These are phyloP conservation scores for Lactifluus piperatus DNA, from an alignment of 768 basidiomycete species.

Conservation along the genomic window DNA sequence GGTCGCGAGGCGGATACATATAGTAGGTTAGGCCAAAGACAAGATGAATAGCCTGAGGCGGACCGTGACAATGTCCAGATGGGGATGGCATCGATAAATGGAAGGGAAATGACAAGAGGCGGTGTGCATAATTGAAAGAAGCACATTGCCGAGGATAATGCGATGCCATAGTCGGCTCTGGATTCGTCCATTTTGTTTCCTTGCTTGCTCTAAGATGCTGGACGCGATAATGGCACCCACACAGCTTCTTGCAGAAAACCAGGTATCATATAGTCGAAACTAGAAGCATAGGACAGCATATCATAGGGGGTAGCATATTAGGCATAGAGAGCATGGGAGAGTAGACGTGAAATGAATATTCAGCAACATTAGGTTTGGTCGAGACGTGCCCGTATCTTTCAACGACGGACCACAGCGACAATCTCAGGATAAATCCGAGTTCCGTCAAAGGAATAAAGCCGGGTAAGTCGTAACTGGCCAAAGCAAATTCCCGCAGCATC, in stretches of 20 bases:
- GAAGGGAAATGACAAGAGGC: too few relatives aligned
- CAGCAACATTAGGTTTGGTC: neutral
- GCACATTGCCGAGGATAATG: neutral
- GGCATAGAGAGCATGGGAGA: neutral
- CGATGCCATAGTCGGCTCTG: too few relatives aligned
- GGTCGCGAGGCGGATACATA: too few relatives aligned
- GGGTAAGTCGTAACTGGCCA: slow-evolving; percentile 12
- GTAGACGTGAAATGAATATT: neutral
- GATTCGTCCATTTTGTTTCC: too few relatives aligned
- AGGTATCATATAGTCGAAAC: neutral
- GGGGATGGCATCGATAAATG: too few relatives aligned
- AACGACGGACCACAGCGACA: slow-evolving; percentile 7
- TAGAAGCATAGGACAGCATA: neutral
- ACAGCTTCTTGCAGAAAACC: neutral
- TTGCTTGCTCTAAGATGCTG: too few relatives aligned
- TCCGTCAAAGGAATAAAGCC: slow-evolving; percentile 11
- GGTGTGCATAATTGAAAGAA: neutral
- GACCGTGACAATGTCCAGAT: too few relatives aligned
- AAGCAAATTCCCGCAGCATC: slow-evolving; percentile 2
- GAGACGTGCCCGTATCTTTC: neutral
- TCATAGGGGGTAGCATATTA: neutral
- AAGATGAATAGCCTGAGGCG: too few relatives aligned
- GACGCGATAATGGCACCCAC: too few relatives aligned
- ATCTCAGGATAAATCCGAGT: slow-evolving; percentile 11
- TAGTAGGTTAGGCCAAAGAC: too few relatives aligned